Conservation (phyloP, 202 grass and related monocot genomes). For the Dendrocalamus latiflorus region DNA sequence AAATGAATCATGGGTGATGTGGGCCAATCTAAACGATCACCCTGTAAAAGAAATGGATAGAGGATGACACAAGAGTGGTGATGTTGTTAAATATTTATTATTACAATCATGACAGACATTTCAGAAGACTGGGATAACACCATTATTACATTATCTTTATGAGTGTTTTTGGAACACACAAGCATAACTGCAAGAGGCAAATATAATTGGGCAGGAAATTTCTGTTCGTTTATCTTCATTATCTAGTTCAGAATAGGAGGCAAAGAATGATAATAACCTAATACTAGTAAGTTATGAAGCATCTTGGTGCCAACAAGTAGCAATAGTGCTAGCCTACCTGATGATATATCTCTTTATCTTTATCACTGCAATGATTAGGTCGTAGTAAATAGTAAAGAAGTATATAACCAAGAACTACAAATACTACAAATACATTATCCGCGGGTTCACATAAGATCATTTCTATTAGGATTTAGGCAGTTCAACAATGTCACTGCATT, state of each 20-base stretch:
- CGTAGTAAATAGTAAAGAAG: background rate
- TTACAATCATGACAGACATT: background rate
- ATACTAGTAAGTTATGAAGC: background rate
- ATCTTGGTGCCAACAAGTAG: background rate
- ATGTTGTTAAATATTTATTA: background rate
- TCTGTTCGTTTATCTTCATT: background rate
- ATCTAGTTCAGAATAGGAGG: background rate
- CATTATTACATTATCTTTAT: background rate
- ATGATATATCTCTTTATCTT: background rate
- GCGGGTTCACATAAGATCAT: background rate
- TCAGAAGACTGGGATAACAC: background rate
- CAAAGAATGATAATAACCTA: background rate
- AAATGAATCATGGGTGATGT: background rate
- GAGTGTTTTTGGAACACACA: background rate
- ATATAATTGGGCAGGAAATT: background rate
- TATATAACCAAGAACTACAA: background rate
- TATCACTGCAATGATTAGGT: background rate
- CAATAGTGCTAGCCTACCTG: background rate
- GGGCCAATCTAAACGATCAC: background rate
- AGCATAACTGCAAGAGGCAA: background rate
- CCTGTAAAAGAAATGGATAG: background rate
- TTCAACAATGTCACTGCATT: background rate
- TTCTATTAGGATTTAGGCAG: background rate
- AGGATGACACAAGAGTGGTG: background rate
- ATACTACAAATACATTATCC: background rate